These are phyloP conservation scores for Globisporangium yorkense DNA, from an alignment of 352 stramenopile genomes.

Conservation along the genomic window DNA sequence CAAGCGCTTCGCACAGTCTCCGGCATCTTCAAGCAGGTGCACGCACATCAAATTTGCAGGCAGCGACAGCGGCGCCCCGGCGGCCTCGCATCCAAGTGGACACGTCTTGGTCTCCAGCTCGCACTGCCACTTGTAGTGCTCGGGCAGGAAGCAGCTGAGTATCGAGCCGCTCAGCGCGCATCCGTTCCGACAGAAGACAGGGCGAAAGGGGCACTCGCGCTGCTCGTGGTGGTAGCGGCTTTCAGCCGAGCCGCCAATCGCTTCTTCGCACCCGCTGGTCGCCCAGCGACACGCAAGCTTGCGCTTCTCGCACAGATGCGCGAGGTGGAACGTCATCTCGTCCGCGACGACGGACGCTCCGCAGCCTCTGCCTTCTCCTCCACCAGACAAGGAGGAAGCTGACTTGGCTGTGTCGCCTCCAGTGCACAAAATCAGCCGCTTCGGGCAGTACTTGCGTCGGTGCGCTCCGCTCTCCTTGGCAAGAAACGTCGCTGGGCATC, in stretches of 20 bases:
- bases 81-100: constrained; percentile 17
- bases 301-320: constrained; percentile 39
- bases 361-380: constrained; percentile 27
- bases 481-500: constrained; percentile 31
- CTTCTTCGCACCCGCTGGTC: constrained; percentile 33
- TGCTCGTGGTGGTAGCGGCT: constrained; percentile 51
- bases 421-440: constrained; percentile 42
- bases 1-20: constrained; percentile 35
- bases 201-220: constrained; percentile 47
- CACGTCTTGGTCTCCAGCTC: constrained; percentile 37
- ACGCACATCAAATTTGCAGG: constrained; percentile 34
- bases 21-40: constrained; percentile 36
- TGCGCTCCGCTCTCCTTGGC: constrained; percentile 38
- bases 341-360: constrained; percentile 35
- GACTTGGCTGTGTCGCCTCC: constrained; percentile 8
- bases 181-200: constrained; percentile 39
- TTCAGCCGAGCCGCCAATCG: constrained; percentile 30
- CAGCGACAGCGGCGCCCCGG: constrained; percentile 4
- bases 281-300: constrained; percentile 48
- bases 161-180: constrained; percentile 38
- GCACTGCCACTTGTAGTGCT: constrained; percentile 74
- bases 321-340: constrained; percentile 56
- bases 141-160: constrained; percentile 34
- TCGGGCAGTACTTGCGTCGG: constrained; percentile 34
- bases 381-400: neutral